A percentile compares a stretch with the other conserved stretches of the same genome.
phyloP scores from a whole-genome alignment of 2,329 filamentous ascomycete genomes.

The Pezicula radicicola region DNA sequence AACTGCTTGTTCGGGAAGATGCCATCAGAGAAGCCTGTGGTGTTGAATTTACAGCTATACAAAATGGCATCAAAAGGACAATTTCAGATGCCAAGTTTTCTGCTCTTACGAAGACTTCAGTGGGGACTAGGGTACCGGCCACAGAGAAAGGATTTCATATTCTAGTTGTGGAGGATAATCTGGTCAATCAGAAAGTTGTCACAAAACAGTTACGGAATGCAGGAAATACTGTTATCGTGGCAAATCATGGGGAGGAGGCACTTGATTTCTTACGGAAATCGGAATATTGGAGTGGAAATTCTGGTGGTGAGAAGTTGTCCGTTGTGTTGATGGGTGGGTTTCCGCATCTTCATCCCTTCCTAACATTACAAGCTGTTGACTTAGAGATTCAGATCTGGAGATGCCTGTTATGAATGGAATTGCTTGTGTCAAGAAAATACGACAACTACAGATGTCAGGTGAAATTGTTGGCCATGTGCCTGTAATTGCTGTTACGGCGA shows the following conservation, averaged over 20 bases:
- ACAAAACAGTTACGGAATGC: conserved; percentile 48
- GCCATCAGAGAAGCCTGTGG: conserved; percentile 12
- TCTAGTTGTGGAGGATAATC: conserved; percentile 57
- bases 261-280: conserved; percentile 53
- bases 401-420: conserved; percentile 83
- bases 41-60: conserved; percentile 4
- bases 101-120: background rate
- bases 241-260: conserved; percentile 62
- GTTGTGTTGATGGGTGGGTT: conserved; percentile 64
- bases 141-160: conserved; percentile 25
- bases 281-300: conserved; percentile 47
- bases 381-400: conserved; percentile 49
- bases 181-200: conserved; percentile 57
- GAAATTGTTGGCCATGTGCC: conserved; percentile 60
- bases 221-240: conserved; percentile 57
- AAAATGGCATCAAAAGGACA: conserved; percentile 3
- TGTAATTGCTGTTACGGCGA: conserved; percentile 74
- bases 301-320: conserved; percentile 44
- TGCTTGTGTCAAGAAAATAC: conserved; percentile 66
- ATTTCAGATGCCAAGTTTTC: background rate
- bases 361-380: too few relatives aligned
- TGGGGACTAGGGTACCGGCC: background rate
- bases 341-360: too few relatives aligned
- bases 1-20: conserved; percentile 10
- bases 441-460: conserved; percentile 60